Base-by-base conservation (phyloP, 148 eudicot genomes). In the Fagopyrum esculentum region DNA sequence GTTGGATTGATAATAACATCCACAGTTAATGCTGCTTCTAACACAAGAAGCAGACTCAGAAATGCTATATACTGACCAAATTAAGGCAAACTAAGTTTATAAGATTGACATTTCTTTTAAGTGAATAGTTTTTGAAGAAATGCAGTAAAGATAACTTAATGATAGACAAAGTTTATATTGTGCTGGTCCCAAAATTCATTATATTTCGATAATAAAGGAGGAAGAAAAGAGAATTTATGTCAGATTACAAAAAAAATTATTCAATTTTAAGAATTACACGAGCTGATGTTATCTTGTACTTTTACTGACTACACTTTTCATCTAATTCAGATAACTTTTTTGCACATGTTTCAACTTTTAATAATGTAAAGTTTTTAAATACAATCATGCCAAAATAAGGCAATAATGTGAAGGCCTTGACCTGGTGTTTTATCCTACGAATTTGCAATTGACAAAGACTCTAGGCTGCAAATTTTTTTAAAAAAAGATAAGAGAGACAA, bases 21-120 rank as follows among this genome's bases (percentile, higher is more conserved):
- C 16, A 83, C 83, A 59, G 88, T 79, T 56, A 92, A 80, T 48
- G 88, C 93, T 82, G 91, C 95, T 77, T 92, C 95, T 52, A 92
- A 79, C 85, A 90, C 78, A 49, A 90, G 75, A 43, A 92, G 85
- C 77, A 88, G 49, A 78, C 88, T 87, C 77, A 92, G 76, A 79
- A 88, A 80, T 57, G 86, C 76, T 87, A 87, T 81, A 84, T 88
- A 92, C 95, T 92, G 17, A 35, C 50, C 60, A 19, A 56, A 13
- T 89, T 79, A 90, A 88, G 91, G 90, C 55, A 77, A 79, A 79
- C 86, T 80, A 69, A 51, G 49, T 48, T 43, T 63, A 72, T 43
- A 75, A 35, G n/a, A 7, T 30, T 69, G 40, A 44, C n/a, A 77
- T 30, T 13, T 11, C 16, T 30, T 30, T 66, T 2, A 0, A 51